These are phyloP conservation scores for Pilasporangium apinafurcum DNA, from an alignment of 352 stramenopile species.

Conservation along the genomic window DNA sequence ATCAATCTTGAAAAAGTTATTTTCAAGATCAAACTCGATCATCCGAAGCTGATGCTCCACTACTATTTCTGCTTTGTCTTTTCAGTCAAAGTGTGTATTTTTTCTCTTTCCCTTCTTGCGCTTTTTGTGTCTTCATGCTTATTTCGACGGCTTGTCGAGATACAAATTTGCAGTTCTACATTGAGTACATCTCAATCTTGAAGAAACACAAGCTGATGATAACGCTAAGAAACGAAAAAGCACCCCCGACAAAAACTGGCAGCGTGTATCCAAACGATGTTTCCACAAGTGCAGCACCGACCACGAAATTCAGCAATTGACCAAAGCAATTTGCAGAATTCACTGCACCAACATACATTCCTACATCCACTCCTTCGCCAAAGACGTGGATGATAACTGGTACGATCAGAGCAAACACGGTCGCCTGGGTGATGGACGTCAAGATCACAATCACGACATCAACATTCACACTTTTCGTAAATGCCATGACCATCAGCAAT, in stretches of 20 bases:
- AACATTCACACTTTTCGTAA: constrained; percentile 18
- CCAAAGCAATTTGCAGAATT: constrained; percentile 48
- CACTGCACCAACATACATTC: constrained; percentile 43
- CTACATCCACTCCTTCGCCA: constrained; percentile 25
- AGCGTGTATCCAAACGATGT: constrained; percentile 16
- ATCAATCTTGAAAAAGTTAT: too few relatives aligned
- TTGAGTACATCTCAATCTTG: constrained; percentile 71
- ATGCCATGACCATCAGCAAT: constrained; percentile 37
- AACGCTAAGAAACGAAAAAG: constrained; percentile 46
- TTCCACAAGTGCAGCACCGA: constrained; percentile 25
- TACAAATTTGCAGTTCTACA: constrained; percentile 25
- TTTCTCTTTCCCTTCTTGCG: background rate
- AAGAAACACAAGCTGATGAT: constrained; percentile 57
- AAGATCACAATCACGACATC: constrained; percentile 31
- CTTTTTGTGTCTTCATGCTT: background rate
- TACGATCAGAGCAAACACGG: constrained; percentile 40
- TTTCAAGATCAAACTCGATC: too few relatives aligned
- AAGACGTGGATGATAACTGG: constrained; percentile 43
- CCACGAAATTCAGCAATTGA: constrained; percentile 45
- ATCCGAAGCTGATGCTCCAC: too few relatives aligned
- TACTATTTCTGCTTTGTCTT: too few relatives aligned
- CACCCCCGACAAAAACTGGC: constrained; percentile 17
- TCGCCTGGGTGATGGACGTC: constrained; percentile 31
- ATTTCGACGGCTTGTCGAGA: background rate
- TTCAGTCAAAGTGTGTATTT: constrained; percentile 19